Base-by-base conservation (phyloP, 345 rosid genomes). In the Lenwebbia sp. region DNA sequence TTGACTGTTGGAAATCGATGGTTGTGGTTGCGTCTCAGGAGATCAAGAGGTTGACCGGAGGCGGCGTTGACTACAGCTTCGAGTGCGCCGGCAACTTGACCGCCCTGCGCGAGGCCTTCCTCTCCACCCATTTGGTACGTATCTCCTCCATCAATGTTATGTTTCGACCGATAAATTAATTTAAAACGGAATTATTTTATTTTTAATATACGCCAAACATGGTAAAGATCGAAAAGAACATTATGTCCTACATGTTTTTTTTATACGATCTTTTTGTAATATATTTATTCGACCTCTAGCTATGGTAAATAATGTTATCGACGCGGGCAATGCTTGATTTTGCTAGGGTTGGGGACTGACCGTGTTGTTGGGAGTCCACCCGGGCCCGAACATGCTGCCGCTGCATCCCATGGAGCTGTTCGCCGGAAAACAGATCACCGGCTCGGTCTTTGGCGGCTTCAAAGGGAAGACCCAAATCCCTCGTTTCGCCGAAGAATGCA, bases 61-160 rank as follows among this genome's bases (percentile, higher is more conserved):
- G 94, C 70, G 94, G 96, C 11, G 96, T 92, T 26, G 98, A 95
- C 82, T 91, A 93, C 85, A 92, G 91, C 89, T 91, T 95, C 26
- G 95, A 94, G 84, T 95, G 96, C 85, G 90, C 88, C 5, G 94
- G 98, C 33, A 88, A 92, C 86, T 58, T 87, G 65, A 89, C 87
- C 21, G 89, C 90, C 87, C 95, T 95, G 6, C 94, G 98, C 2
- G 95, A 95, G 85, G 94, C 96, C 53, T 95, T 95, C 89, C 83
- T 92, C 90, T 92, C 95, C 2, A 88, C 95, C 60, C 94, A 91
- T 21, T 85, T 85, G 30, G 92, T 92, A 56, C 60, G 82, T 83
- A 26, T 8, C 52, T 50, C 51, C 49, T 30, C 55, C 62, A 17
- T 44, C 51, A 11, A 11, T 49, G 13, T 47, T 11, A 47, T 47